phyloP scores from a whole-genome alignment of 768 basidiomycete species.

The Leccinellum rugosiceps region DNA sequence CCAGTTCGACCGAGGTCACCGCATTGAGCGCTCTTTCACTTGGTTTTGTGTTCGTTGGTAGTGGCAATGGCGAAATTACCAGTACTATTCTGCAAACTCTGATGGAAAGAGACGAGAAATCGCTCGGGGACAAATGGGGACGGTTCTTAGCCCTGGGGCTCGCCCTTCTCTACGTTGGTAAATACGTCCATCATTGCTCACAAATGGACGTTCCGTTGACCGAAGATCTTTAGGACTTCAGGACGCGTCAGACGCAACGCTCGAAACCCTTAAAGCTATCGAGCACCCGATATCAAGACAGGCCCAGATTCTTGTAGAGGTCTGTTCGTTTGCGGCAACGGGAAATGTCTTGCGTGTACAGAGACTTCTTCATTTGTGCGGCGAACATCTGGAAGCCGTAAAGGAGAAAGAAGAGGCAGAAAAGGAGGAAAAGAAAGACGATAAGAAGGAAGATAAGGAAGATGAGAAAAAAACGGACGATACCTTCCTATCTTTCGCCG shows the following conservation, averaged over 20 bases:
- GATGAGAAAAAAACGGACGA: constrained; percentile 60
- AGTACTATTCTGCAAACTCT: constrained; percentile 86
- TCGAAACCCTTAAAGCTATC: constrained; percentile 90
- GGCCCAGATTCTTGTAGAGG: constrained; percentile 88
- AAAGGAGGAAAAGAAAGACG: constrained; percentile 45
- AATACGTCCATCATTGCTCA: constrained; percentile 15
- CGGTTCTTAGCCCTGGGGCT: constrained; percentile 87
- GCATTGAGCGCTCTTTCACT: constrained; percentile 83
- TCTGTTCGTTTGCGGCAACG: constrained; percentile 92
- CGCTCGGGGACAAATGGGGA: constrained; percentile 91
- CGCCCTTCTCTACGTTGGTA: constrained; percentile 88
- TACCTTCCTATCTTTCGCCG: constrained; percentile 88
- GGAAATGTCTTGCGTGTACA: constrained; percentile 95
- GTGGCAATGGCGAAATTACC: constrained; percentile 90
- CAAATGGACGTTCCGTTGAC: constrained; percentile 7
- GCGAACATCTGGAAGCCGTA: constrained; percentile 73
- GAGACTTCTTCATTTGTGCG: constrained; percentile 87
- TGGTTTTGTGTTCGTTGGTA: constrained; percentile 94
- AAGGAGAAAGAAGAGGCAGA: constrained; percentile 35
- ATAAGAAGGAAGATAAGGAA: constrained; percentile 60
- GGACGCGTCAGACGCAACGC: constrained; percentile 89
- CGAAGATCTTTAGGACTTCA: constrained; percentile 63
- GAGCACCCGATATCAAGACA: constrained; percentile 90
- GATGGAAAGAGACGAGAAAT: constrained; percentile 77
- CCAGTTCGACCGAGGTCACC: constrained; percentile 83